Conservation (phyloP, 2,329 filamentous ascomycete genomes). For the Fusarium sterilihyphosum region DNA sequence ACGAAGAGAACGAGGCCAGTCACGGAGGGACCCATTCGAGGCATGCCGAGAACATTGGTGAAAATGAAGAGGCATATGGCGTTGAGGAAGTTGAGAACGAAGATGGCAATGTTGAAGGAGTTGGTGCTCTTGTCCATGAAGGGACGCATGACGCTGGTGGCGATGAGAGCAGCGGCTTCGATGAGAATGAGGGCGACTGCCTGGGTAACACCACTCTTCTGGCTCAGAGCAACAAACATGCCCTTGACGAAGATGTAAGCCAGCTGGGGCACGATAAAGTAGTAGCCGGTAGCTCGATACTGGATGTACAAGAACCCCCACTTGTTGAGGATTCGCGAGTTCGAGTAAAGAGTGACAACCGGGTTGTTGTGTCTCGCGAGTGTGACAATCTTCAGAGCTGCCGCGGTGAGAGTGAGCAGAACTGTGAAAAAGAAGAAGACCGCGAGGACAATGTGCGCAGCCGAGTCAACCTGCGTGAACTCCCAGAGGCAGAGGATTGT, state of each 20-base stretch:
- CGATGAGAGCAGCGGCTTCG: conserved; percentile 81
- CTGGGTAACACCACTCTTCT: conserved; percentile 77
- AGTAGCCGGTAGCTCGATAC: conserved; percentile 94
- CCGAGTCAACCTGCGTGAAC: conserved; percentile 84
- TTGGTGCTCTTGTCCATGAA: conserved; percentile 99
- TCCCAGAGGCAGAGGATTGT: conserved; percentile 93
- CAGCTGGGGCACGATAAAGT: conserved; percentile 86
- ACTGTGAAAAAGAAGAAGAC: conserved; percentile 89
- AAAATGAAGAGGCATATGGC: conserved; percentile 90
- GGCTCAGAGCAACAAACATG: conserved; percentile 86
- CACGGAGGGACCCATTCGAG: conserved; percentile 82
- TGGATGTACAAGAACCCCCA: conserved; percentile 98
- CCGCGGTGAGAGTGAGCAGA: conserved; percentile 80
- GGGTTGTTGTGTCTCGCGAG: conserved; percentile 96
- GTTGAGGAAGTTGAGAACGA: conserved; percentile 89
- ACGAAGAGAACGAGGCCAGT: conserved; percentile 92
- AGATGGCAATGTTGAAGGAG: conserved; percentile 93
- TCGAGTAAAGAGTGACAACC: conserved; percentile 94
- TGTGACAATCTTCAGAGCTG: conserved; percentile 86
- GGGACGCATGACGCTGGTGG: conserved; percentile 80
- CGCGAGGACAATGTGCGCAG: conserved; percentile 84
- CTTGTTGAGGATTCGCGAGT: conserved; percentile 90
- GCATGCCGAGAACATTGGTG: conserved; percentile 85
- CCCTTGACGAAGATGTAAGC: conserved; percentile 83
- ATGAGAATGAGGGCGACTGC: conserved; percentile 85